Base-by-base conservation (phyloP, 176 grass and related monocot genomes). In the Oryza coarctata region DNA sequence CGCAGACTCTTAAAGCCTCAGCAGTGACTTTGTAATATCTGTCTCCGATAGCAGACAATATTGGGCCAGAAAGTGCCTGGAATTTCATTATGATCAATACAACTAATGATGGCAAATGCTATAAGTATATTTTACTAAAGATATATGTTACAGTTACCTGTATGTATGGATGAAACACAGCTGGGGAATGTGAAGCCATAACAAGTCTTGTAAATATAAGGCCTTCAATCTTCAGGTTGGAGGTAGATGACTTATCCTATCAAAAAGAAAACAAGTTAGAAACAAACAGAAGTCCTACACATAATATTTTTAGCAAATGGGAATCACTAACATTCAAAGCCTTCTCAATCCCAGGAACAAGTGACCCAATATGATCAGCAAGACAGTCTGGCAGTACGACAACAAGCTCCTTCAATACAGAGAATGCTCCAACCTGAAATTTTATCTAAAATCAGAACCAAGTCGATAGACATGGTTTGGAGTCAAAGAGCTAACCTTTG, bases 1-100 rank as follows among this genome's bases (percentile, higher is more conserved):
- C 96, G 6, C 96, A 99, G 71, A 99, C 93, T 68, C 96, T 86
- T 80, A 99, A 93, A 73, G 96, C 96, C 78, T 99, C 96, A 83
- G 96, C 96, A 31, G 96, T 99, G 67, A 99, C 96, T 83, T 99
- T 99, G 80, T 99, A 99, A 75, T 99, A 99, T 84, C 96, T 90
- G 86, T 99, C 96, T 85, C 96, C 90, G 68, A 99, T 92, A 86
- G 93, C 85, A 77, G 87, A 95, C 87, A 99, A 89, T 84, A 99
- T 90, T 83, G 96, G 93, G 72, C 78, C 70, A 34, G 96, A 99
- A 83, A 99, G 92, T 55, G 90, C 96, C 96, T 99, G 87, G 52
- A 81, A 82, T 69, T 67, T 78, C 65, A 12, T 82, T 77, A 36
- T 9, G 0, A 30, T 90, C 11, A 82, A 18, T 5, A 84, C 15